These are phyloP conservation scores for Carallia pectinifolia DNA, from an alignment of 345 rosid species.

Conservation along the genomic window DNA sequence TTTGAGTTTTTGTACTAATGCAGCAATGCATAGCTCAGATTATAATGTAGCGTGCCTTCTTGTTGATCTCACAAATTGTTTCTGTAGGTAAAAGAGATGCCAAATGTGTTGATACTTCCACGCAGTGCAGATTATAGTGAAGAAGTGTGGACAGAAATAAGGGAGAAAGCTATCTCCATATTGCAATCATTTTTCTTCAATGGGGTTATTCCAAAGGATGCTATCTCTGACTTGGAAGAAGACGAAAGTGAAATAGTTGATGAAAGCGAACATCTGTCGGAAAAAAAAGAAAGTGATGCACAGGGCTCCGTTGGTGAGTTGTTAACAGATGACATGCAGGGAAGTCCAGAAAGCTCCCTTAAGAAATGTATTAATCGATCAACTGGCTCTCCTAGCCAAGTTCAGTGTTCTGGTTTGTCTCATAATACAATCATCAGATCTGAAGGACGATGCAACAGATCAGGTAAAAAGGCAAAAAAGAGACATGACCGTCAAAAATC, in stretches of 20 bases:
- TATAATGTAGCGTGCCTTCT: not conserved
- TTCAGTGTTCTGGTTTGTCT: constrained; percentile 50
- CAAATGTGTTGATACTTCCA: constrained; percentile 94
- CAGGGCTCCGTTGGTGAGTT: constrained; percentile 51
- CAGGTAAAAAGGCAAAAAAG: constrained; percentile 94
- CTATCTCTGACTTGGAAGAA: constrained; percentile 75
- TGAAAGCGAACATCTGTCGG: constrained; percentile 43
- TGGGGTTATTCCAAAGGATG: constrained; percentile 68
- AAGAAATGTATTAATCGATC: constrained; percentile 40
- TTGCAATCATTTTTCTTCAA: constrained; percentile 80
- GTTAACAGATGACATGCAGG: constrained; percentile 44
- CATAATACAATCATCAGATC: constrained; percentile 41
- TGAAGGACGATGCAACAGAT: constrained; percentile 72
- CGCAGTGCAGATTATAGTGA: constrained; percentile 99
- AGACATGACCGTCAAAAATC: constrained; percentile 77
- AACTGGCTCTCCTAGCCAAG: constrained; percentile 54
- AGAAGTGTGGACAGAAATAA: constrained; percentile 98
- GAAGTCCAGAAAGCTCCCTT: constrained; percentile 51
- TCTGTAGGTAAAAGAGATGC: constrained; percentile 94
- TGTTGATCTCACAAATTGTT: constrained; percentile 2
- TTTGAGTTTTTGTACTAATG: not conserved
- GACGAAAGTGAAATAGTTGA: constrained; percentile 61
- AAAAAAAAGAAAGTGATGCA: constrained; percentile 39
- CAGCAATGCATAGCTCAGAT: not conserved
- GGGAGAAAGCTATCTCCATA: constrained; percentile 86